Percentiles rank a stretch among this genome's conserved stretches.
These are phyloP conservation scores for Blastocystis sp. DNA, from an alignment of 352 stramenopile species.

Conservation along the genomic window DNA sequence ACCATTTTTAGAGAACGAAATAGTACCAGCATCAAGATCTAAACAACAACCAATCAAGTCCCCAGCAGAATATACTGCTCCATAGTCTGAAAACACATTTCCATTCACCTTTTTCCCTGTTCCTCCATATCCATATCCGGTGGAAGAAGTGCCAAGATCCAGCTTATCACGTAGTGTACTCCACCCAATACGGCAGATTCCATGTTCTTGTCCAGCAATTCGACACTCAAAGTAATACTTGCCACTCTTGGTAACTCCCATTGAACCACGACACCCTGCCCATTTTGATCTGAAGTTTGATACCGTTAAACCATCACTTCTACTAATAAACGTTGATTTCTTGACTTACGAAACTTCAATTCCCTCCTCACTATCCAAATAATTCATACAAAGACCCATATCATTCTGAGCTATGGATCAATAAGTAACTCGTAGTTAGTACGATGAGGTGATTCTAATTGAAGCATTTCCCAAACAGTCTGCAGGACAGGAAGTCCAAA, in stretches of 20 bases:
- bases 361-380: slow-evolving; percentile 62
- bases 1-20: slow-evolving; percentile 85
- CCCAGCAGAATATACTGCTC: slow-evolving; percentile 80
- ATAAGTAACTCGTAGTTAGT: not conserved
- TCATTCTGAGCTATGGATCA: slow-evolving; percentile 20
- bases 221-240: slow-evolving; percentile 69
- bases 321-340: not conserved
- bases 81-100: slow-evolving; percentile 82
- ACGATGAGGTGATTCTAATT: slow-evolving; percentile 8
- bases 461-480: slow-evolving; percentile 68
- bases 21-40: slow-evolving; percentile 54
- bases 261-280: slow-evolving; percentile 51
- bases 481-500: slow-evolving; percentile 93
- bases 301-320: slow-evolving; percentile 42
- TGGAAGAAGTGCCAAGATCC: slow-evolving; percentile 79
- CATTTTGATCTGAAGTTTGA: not conserved
- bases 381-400: slow-evolving; percentile 45
- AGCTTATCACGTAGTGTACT: slow-evolving; percentile 70
- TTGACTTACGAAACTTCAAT: not conserved
- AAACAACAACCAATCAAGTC: slow-evolving; percentile 76
- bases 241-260: slow-evolving; percentile 21
- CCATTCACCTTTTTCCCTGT: slow-evolving; percentile 84
- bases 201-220: slow-evolving; percentile 12
- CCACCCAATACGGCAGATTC: slow-evolving; percentile 73
- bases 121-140: slow-evolving; percentile 84